These are phyloP conservation scores for Colletotrichum liaoningense DNA, from an alignment of 2,329 filamentous ascomycete genomes.

Conservation along the genomic window DNA sequence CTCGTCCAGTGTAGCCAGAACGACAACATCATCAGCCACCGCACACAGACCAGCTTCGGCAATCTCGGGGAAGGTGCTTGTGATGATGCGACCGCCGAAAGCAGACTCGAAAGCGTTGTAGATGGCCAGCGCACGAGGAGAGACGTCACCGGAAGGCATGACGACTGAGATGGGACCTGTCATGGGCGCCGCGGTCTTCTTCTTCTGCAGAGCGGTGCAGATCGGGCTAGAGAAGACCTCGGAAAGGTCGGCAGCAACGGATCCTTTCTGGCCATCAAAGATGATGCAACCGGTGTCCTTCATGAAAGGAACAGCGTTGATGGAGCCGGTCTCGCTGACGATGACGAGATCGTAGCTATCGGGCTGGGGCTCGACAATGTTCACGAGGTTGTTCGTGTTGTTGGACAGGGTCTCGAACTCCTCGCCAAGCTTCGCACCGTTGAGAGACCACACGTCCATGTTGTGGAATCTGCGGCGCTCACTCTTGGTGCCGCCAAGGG, in stretches of 20 bases:
- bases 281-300: slow-evolving; percentile 35
- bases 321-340: slow-evolving; percentile 36
- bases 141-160: background rate
- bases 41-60: slow-evolving; percentile 12
- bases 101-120: slow-evolving; percentile 26
- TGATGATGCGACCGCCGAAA: slow-evolving; percentile 22
- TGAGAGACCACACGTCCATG: slow-evolving; percentile 38
- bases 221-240: slow-evolving; percentile 32
- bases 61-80: slow-evolving; percentile 36
- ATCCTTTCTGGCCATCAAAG: slow-evolving; percentile 36
- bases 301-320: slow-evolving; percentile 33
- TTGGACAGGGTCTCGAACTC: slow-evolving; percentile 28
- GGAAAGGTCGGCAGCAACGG: slow-evolving; percentile 26
- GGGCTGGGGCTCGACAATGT: slow-evolving; percentile 32
- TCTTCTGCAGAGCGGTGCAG: slow-evolving; percentile 33
- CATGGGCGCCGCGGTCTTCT: background rate
- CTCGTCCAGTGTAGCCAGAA: background rate
- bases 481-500: slow-evolving; percentile 35
- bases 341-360: slow-evolving; percentile 38
- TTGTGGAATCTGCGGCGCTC: slow-evolving; percentile 38
- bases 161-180: slow-evolving; percentile 29
- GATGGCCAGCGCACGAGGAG: background rate
- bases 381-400: slow-evolving; percentile 20
- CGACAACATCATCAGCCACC: slow-evolving; percentile 35
- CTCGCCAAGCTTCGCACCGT: slow-evolving; percentile 24